These are phyloP conservation scores for Raphanus hybrid DNA, from an alignment of 441 rosid species.

Conservation along the genomic window DNA sequence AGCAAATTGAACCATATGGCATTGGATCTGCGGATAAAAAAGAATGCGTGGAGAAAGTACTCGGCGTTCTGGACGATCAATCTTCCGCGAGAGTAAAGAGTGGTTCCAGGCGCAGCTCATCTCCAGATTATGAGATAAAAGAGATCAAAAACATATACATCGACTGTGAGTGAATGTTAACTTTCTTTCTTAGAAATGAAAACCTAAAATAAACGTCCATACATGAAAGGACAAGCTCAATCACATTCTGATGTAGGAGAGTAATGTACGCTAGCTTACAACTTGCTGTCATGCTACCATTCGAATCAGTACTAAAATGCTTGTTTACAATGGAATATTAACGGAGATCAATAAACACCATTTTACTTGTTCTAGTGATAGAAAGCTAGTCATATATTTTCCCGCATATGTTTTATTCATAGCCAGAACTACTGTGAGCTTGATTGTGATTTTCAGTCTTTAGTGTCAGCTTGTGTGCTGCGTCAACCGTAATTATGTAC, in stretches of 20 bases:
- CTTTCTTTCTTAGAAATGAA: slow-evolving; percentile 4
- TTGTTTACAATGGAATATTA: neutral
- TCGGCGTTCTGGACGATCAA: slow-evolving; percentile 45
- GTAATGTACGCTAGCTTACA: neutral
- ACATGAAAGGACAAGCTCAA: neutral
- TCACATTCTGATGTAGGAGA: slow-evolving; percentile 3
- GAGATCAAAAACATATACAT: slow-evolving; percentile 93
- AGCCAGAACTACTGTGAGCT: neutral
- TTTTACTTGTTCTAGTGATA: slow-evolving; percentile 10
- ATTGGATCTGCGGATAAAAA: slow-evolving; percentile 48
- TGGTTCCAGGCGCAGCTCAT: slow-evolving; percentile 49
- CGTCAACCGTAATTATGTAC: neutral
- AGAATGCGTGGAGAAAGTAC: slow-evolving; percentile 48
- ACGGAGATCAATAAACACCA: neutral
- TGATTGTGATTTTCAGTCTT: neutral
- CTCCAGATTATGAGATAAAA: slow-evolving; percentile 73
- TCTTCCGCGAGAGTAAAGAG: slow-evolving; percentile 51
- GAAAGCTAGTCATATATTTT: slow-evolving; percentile 12
- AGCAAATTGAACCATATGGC: slow-evolving; percentile 84
- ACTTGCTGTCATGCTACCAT: neutral
- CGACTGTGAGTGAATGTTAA: slow-evolving; percentile 70
- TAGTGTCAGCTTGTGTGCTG: slow-evolving; percentile 6
- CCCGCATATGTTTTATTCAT: slow-evolving; percentile 4
- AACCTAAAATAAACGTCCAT: neutral
- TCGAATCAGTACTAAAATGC: neutral